Conservation (phyloP, 306 rosid genomes). For the Casuarina glauca region DNA sequence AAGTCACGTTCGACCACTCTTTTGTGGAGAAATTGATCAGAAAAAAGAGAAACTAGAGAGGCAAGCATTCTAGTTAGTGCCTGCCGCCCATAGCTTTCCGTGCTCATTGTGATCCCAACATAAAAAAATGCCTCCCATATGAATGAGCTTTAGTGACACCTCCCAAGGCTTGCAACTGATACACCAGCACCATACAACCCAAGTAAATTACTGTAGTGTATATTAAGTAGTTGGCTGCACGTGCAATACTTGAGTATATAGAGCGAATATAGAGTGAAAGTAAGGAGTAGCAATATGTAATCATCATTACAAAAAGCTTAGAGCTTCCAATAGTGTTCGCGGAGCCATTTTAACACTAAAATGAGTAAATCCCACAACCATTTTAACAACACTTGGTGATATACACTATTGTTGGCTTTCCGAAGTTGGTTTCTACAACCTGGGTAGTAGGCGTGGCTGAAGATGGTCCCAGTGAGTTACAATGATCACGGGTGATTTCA, state of each 20-base stretch:
- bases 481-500: slow-evolving; percentile 90
- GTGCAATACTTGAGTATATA: neutral
- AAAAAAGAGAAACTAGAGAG: too few species aligned
- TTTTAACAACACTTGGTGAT: neutral
- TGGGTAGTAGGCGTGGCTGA: slow-evolving; percentile 42
- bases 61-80: too few species aligned
- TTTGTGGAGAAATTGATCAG: too few species aligned
- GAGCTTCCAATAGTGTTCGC: slow-evolving; percentile 4
- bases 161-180: too few species aligned
- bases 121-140: too few species aligned
- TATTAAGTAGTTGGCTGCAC: too few species aligned
- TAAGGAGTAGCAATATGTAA: slow-evolving; percentile 27
- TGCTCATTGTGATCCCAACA: too few species aligned
- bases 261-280: slow-evolving; percentile 4
- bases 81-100: too few species aligned
- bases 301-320: slow-evolving; percentile 23
- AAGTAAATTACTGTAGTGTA: too few species aligned
- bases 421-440: slow-evolving; percentile 44
- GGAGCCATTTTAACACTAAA: neutral
- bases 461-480: slow-evolving; percentile 74
- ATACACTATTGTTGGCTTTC: neutral
- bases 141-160: too few species aligned
- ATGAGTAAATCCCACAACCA: neutral
- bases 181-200: too few species aligned
- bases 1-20: too few species aligned